Base-by-base conservation (phyloP, 768 basidiomycete genomes). In the Serendipita indica region DNA sequence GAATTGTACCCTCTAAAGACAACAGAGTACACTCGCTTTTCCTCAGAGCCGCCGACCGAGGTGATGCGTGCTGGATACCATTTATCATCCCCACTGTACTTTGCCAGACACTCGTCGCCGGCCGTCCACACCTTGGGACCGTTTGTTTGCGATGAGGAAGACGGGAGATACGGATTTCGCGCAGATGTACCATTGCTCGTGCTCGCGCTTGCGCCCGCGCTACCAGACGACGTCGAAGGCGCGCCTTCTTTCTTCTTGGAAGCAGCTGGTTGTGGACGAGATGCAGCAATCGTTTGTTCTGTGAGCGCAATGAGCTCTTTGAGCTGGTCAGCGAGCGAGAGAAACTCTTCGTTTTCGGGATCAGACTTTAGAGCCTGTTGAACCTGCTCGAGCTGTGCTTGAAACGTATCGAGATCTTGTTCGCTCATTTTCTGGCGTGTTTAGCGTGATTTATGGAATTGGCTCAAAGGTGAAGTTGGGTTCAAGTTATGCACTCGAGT, bases 11-110 rank as follows among this genome's bases (percentile, higher is more conserved):
- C 86, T 67, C 88, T 87, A 77, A 91, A 94, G 33, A 91, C 78
- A 66, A 94, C 84, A 69, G 83, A 89, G 74, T 87, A 94, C 60
- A 87, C 84, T 14, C 83, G 79, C 65, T 89, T 86, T 59, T 88
- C 85, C 58, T 79, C 72, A 27, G 87, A 82, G 41, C 90, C 90
- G 60, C 86, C 86, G 57, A 93, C 76, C 46, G 82, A 84, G 18
- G 83, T 86, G 72, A 94, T 88, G 27, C 88, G 81, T 37, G 89
- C 91, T 39, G 91, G 86, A 69, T 93, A 93, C 82, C 85, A 92
- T 61, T 74, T 73, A 39, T 84, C 84, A 69, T 93, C 91, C 35
- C 78, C 79, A 6, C 87, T 84, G 72, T 89, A 92, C 70, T 86
- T 86, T 27, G 88, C 88, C 27, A 89, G 73, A 66, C 86, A 87